Conservation (phyloP, 176 grass and related monocot genomes). For the Oryza longistaminata region DNA sequence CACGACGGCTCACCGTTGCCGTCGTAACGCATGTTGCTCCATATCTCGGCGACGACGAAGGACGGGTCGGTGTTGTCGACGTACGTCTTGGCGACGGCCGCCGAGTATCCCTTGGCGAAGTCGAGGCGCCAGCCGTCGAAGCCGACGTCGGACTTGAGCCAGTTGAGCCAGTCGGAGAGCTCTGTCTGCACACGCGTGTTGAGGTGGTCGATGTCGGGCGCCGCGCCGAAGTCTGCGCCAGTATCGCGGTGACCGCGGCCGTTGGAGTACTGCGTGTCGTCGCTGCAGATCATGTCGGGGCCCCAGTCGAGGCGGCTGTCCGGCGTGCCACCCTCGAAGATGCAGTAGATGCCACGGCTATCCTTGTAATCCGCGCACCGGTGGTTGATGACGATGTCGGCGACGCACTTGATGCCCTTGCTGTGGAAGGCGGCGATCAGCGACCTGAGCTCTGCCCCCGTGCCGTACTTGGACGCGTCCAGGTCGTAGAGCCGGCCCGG, state of each 20-base stretch:
- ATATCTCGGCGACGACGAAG: slow-evolving; percentile 82
- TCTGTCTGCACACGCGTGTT: slow-evolving; percentile 70
- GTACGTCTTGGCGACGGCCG: slow-evolving; percentile 61
- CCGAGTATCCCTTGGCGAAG: slow-evolving; percentile 76
- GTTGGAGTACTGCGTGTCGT: slow-evolving; percentile 79
- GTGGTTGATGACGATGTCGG: slow-evolving; percentile 92
- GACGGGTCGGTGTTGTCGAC: slow-evolving; percentile 48
- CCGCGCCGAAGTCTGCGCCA: slow-evolving; percentile 49
- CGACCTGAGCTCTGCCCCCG: slow-evolving; percentile 47
- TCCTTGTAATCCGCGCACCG: slow-evolving; percentile 80
- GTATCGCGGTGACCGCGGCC: slow-evolving; percentile 78
- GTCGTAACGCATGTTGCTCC: slow-evolving; percentile 67
- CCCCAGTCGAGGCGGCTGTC: slow-evolving; percentile 86
- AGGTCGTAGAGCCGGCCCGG: slow-evolving; percentile 84
- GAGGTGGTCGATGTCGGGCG: slow-evolving; percentile 94
- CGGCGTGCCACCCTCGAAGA: slow-evolving; percentile 76
- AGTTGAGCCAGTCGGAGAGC: slow-evolving; percentile 89
- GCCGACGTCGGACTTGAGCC: slow-evolving; percentile 73
- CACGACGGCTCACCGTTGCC: slow-evolving; percentile 55
- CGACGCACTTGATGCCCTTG: slow-evolving; percentile 61
- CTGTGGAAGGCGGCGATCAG: slow-evolving; percentile 53
- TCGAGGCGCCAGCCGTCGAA: slow-evolving; percentile 86
- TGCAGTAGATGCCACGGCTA: slow-evolving; percentile 72
- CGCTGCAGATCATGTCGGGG: slow-evolving; percentile 77
- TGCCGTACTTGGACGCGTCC: slow-evolving; percentile 77